Evolutionary conservation across 257 asterid genomes (phyloP), one percentile per base, ranked within the genome.

Genomic region (Mentha longifolia): DNA sequence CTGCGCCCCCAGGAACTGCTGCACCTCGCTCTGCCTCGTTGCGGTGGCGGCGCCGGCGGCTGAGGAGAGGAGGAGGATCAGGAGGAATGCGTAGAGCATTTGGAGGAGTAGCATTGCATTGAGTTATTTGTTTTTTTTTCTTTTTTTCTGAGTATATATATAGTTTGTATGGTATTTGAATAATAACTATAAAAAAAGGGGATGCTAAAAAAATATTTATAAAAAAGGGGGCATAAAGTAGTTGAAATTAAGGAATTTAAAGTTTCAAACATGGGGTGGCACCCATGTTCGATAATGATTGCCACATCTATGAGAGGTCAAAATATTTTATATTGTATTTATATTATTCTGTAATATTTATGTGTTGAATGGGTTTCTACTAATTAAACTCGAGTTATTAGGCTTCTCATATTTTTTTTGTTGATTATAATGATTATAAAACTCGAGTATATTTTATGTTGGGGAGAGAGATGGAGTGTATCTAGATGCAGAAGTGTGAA

Each of bases 211-310:
- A n/a, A n/a, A n/a, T n/a, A n/a, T n/a, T n/a, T n/a, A n/a, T n/a
- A 69, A 35, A 45, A 47, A 45, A 47, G 65, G 42, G 62, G 39
- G 70, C 45, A 65, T 77, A 62, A 73, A 76, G 85, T 82, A n/a
- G 84, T 77, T 79, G 84, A 73, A 78, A 45, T 72, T 61, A 52
- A 61, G 65, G 73, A 10, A 71, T 62, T 84, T 74, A 62, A 78
- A 78, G 82, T 65, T 76, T 77, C 77, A 72, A 81, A 69, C 28
- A 68, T 82, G 82, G 81, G 87, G 85, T 82, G 89, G 89, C 84
- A 82, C 76, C 84, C 89, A 85, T 82, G 89, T 85, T 85, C 85
- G 82, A 80, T 82, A 80, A 85, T 85, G 81, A 81, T 81, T 81
- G 72, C 39, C 85, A 78, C 85, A 74, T 73, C 80, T 77, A 25